These are phyloP conservation scores for Phytophthora meadii DNA, from an alignment of 352 stramenopile genomes.

Conservation along the genomic window DNA sequence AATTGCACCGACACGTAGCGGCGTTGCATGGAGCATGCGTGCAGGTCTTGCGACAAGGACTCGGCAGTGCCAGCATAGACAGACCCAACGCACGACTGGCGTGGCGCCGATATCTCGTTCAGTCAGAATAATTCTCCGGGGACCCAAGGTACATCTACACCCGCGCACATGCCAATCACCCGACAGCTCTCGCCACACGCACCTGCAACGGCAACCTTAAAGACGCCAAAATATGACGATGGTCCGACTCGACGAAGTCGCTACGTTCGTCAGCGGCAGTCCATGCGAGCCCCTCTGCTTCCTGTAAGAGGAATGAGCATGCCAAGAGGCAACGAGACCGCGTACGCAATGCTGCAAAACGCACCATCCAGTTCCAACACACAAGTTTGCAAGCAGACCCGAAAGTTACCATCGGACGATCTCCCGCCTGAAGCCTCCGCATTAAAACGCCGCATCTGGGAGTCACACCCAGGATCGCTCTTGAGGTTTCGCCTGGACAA, in stretches of 20 bases:
- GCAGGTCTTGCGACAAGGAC: slow-evolving; percentile 20
- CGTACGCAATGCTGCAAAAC: slow-evolving; percentile 7
- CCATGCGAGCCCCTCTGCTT: slow-evolving; percentile 13
- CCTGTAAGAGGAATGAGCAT: slow-evolving; percentile 25
- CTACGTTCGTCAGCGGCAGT: slow-evolving; percentile 9
- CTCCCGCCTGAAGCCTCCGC: slow-evolving; percentile 20
- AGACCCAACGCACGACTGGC: slow-evolving; percentile 20
- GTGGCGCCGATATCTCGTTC: slow-evolving; percentile 12
- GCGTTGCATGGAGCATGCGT: slow-evolving; percentile 3
- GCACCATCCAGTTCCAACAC: not conserved
- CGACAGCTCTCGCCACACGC: slow-evolving; percentile 19
- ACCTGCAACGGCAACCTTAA: slow-evolving; percentile 3
- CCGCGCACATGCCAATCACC: slow-evolving; percentile 6
- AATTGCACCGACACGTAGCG: not conserved
- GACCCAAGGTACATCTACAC: slow-evolving; percentile 5
- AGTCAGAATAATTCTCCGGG: slow-evolving; percentile 14
- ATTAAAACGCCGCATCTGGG: slow-evolving; percentile 30
- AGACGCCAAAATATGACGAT: slow-evolving; percentile 16
- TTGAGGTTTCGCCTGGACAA: slow-evolving; percentile 32
- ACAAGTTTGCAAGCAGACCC: slow-evolving; percentile 3
- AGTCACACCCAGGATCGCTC: slow-evolving; percentile 17
- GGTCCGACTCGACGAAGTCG: not conserved
- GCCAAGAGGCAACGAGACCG: slow-evolving; percentile 8
- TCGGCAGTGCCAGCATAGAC: slow-evolving; percentile 31
- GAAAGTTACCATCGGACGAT: slow-evolving; percentile 21